Evolutionary conservation across 345 rosid genomes (phyloP).

Genomic region (Syzygium aqueum): DNA sequence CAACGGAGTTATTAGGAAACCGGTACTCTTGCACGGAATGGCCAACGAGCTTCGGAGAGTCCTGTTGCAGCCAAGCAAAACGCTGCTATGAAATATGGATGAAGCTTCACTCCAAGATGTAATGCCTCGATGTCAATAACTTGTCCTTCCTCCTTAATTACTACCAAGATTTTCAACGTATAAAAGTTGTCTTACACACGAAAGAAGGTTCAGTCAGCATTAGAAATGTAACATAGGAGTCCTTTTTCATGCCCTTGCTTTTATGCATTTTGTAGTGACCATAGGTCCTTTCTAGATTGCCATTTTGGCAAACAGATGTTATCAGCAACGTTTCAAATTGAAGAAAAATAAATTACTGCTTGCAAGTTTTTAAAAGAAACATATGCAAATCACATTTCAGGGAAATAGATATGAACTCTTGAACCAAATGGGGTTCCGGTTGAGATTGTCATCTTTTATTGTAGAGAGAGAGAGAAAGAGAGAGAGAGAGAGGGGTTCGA

Average conservation of each 20-base stretch:
- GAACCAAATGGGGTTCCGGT: neutral
- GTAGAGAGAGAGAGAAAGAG: neutral
- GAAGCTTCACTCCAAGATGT: neutral
- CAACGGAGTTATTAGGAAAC: constrained; percentile 75
- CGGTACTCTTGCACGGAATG: constrained; percentile 52
- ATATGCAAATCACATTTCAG: neutral
- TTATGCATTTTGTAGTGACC: neutral
- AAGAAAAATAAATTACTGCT: neutral
- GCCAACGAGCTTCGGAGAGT: constrained; percentile 67
- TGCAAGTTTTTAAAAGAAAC: neutral
- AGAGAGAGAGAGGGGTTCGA: neutral
- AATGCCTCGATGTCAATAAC: neutral
- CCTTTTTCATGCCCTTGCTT: neutral
- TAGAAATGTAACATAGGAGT: neutral
- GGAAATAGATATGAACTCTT: neutral
- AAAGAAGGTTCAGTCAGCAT: neutral
- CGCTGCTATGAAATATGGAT: constrained; percentile 6
- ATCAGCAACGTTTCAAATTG: neutral
- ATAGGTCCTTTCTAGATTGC: neutral
- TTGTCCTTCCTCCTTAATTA: neutral
- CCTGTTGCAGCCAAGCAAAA: constrained; percentile 42
- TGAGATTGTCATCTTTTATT: neutral
- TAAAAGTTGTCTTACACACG: neutral
- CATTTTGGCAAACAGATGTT: neutral
- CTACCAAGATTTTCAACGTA: neutral